Conservation (phyloP, 2,329 filamentous ascomycete species). For the Alternaria brassicae region DNA sequence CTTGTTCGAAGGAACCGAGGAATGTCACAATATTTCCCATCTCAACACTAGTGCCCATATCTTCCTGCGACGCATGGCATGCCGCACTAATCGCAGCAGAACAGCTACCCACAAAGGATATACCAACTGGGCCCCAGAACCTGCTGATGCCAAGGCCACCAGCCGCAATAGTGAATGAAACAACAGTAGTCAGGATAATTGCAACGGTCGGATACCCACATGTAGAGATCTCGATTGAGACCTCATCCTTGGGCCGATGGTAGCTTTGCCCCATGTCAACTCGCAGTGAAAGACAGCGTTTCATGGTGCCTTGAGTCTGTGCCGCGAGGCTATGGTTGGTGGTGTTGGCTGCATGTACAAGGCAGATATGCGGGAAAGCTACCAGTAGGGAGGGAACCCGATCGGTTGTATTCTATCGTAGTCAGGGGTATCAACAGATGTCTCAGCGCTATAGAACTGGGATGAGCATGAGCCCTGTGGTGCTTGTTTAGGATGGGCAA, state of each 20-base stretch:
- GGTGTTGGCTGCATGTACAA: not conserved
- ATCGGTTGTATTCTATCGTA: not conserved
- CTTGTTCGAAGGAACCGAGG: too few relatives aligned
- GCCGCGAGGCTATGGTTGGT: not conserved
- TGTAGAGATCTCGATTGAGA: too few relatives aligned
- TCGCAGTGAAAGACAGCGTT: not conserved
- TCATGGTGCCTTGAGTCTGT: not conserved
- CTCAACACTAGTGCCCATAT: conserved; percentile 21
- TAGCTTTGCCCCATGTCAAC: not conserved
- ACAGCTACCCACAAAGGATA: conserved; percentile 38
- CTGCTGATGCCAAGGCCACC: conserved; percentile 19
- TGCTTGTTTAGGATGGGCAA: too few relatives aligned
- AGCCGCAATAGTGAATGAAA: conserved; percentile 18
- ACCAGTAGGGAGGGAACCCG: not conserved
- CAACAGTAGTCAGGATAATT: conserved; percentile 18
- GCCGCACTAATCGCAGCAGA: conserved; percentile 47
- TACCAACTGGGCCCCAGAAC: conserved; percentile 25
- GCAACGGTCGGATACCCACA: too few relatives aligned
- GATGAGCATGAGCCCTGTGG: not conserved
- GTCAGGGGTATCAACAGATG: not conserved
- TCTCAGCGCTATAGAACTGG: not conserved
- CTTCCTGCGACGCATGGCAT: conserved; percentile 33
- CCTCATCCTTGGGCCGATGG: not conserved
- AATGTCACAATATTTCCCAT: too few relatives aligned
- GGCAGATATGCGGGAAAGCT: not conserved